phyloP scores from a whole-genome alignment of 257 asterid genomes.

The Solanum virginianum region DNA sequence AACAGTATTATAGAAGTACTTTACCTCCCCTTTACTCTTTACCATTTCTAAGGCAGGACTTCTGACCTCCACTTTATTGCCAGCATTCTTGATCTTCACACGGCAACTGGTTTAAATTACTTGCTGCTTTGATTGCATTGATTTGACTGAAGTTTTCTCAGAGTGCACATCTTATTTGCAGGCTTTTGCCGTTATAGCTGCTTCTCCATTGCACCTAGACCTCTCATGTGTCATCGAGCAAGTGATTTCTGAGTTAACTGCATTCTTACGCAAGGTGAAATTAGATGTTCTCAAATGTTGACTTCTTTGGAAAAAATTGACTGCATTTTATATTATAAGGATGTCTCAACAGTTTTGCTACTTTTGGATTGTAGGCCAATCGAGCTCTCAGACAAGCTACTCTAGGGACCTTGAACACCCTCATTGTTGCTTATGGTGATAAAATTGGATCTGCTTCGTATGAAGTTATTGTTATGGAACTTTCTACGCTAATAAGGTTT shows the following conservation, averaged over 20 bases:
- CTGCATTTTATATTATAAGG: neutral
- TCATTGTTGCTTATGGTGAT: constrained; percentile 90
- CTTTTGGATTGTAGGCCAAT: constrained; percentile 59
- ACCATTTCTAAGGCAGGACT: neutral
- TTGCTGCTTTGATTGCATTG: neutral
- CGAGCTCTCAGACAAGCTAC: constrained; percentile 95
- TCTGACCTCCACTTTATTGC: neutral
- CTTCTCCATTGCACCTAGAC: constrained; percentile 89
- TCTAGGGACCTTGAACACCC: constrained; percentile 82
- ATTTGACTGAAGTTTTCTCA: neutral
- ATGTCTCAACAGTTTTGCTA: neutral
- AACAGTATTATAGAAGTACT: neutral
- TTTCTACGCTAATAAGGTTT: constrained; percentile 90
- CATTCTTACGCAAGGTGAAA: constrained; percentile 79
- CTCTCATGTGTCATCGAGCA: constrained; percentile 80
- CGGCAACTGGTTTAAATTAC: neutral
- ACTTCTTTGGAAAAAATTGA: neutral
- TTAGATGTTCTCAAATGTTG: neutral
- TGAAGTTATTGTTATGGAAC: constrained; percentile 90
- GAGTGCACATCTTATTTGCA: constrained; percentile 16
- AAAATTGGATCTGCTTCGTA: constrained; percentile 84
- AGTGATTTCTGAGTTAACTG: constrained; percentile 88
- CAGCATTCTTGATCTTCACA: neutral
- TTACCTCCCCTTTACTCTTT: neutral
- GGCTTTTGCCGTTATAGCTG: constrained; percentile 97